Evolutionary conservation across 225 moss, liverwort and hornwort species (phyloP), one percentile per base, ranked within the genome.

Genomic region (Sphagnum tenellum): DNA sequence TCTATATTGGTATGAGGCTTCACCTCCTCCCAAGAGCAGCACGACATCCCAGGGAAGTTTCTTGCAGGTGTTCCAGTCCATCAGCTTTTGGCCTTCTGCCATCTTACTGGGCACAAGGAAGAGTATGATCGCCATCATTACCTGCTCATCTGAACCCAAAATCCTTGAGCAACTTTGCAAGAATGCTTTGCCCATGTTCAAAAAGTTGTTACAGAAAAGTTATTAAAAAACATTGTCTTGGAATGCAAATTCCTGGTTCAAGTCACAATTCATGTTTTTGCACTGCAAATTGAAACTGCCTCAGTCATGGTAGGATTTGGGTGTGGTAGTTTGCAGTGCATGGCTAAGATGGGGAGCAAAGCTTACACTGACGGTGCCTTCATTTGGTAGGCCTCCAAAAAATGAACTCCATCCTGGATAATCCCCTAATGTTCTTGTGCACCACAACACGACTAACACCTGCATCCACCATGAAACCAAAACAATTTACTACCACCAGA

Each of bases 361-460:
- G 49, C 47, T 73, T 78, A 84, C 84, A 67, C 77, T 78, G 5
- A 81, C 75, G 49, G 80, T 81, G 75, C 84, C 84, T 48, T 84
- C 84, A 2, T 62, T 71, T 47, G 84, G 77, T 50, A 70, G 77
- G 66, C 69, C 73, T 2, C 69, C 63, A 7, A 84, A 78, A 60
- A 72, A 75, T 12, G 69, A 72, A 9, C 80, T 77, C 84, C 84
- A 84, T n/a, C 84, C 84, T 6, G 77, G 80, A 50, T 77, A 72
- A 67, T 68, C 44, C 47, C 77, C 80, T 52, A 52, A 52, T 6
- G 52, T 52, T 52, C 52, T 52, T 52, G 52, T 52, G 52, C 52
- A 52, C 52, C 52, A 52, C 52, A 52, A 52, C 9, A 52, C 9
- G 7, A 52, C 52, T 9, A 52, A 52, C 9, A 52, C 52, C 52